These are phyloP conservation scores for Phyllosticta paracitricarpa DNA, from an alignment of 2,329 filamentous ascomycete genomes.

Conservation along the genomic window DNA sequence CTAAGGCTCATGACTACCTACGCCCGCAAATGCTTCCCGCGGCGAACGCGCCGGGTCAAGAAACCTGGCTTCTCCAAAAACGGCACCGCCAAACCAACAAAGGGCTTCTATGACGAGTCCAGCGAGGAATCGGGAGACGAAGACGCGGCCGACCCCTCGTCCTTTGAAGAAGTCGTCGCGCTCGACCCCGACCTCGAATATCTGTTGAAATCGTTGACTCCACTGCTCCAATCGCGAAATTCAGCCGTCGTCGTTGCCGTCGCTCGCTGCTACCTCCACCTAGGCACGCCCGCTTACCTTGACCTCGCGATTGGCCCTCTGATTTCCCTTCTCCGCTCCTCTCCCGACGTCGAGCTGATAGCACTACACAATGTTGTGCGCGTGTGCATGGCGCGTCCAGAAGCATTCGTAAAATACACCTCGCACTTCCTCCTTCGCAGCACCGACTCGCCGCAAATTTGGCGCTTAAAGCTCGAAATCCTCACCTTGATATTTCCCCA, in stretches of 20 bases:
- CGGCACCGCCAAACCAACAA: slow-evolving; percentile 33
- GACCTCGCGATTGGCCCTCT: slow-evolving; percentile 70
- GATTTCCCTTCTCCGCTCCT: slow-evolving; percentile 72
- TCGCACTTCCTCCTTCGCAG: slow-evolving; percentile 82
- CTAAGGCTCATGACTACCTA: slow-evolving; percentile 76
- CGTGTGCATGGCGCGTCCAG: slow-evolving; percentile 68
- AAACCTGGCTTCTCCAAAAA: slow-evolving; percentile 30
- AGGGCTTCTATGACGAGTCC: slow-evolving; percentile 72
- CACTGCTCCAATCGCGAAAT: slow-evolving; percentile 87
- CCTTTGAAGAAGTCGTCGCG: slow-evolving; percentile 47
- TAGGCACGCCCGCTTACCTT: slow-evolving; percentile 71
- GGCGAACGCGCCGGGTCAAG: slow-evolving; percentile 49
- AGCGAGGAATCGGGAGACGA: slow-evolving; percentile 34
- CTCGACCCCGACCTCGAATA: slow-evolving; percentile 76
- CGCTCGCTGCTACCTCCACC: slow-evolving; percentile 70
- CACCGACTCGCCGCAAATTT: slow-evolving; percentile 70
- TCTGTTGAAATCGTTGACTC: slow-evolving; percentile 66
- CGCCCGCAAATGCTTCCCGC: slow-evolving; percentile 77
- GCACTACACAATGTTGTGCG: slow-evolving; percentile 91
- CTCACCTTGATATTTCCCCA: slow-evolving; percentile 86
- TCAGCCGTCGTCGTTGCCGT: slow-evolving; percentile 86
- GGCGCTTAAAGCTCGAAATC: slow-evolving; percentile 85
- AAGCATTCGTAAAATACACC: slow-evolving; percentile 76
- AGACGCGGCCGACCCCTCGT: slow-evolving; percentile 33
- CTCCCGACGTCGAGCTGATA: slow-evolving; percentile 79